These are phyloP conservation scores for Lachnellula subtilissima DNA, from an alignment of 2,329 filamentous ascomycete species.

Conservation along the genomic window DNA sequence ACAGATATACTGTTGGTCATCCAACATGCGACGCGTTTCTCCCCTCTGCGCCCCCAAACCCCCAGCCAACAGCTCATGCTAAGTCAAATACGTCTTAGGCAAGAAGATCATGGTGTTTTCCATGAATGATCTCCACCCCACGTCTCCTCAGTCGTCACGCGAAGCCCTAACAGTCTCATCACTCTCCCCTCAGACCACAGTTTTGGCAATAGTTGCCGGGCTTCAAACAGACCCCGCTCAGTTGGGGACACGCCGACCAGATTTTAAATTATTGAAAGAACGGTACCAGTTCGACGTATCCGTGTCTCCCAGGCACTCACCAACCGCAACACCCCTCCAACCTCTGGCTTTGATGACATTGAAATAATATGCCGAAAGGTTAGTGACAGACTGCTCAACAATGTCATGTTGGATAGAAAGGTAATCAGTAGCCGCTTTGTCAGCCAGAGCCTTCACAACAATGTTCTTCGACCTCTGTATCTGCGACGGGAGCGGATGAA, in stretches of 20 bases:
- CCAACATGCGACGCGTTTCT: conserved; percentile 15
- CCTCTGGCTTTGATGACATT: conserved; percentile 32
- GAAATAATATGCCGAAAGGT: conserved; percentile 29
- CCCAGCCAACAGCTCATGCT: neutral
- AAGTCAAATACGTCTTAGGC: neutral
- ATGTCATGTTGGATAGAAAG: conserved; percentile 41
- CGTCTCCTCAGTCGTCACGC: neutral
- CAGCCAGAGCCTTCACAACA: conserved; percentile 35
- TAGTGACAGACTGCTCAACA: conserved; percentile 28
- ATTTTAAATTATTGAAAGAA: conserved; percentile 7
- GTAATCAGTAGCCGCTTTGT: conserved; percentile 27
- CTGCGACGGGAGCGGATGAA: conserved; percentile 36
- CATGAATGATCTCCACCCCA: neutral
- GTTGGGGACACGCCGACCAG: neutral
- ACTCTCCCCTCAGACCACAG: neutral
- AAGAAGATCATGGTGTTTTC: conserved; percentile 3
- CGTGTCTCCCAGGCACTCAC: conserved; percentile 41
- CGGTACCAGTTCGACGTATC: conserved; percentile 38
- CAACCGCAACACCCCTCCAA: conserved; percentile 38
- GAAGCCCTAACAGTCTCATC: neutral
- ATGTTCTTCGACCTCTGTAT: conserved; percentile 43
- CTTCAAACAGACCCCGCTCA: neutral
- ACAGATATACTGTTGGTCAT: conserved; percentile 12
- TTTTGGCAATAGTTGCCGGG: neutral
- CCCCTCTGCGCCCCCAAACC: neutral